phyloP scores from a whole-genome alignment of 1,139 yeast genomes.

The Yarrowia galli region DNA sequence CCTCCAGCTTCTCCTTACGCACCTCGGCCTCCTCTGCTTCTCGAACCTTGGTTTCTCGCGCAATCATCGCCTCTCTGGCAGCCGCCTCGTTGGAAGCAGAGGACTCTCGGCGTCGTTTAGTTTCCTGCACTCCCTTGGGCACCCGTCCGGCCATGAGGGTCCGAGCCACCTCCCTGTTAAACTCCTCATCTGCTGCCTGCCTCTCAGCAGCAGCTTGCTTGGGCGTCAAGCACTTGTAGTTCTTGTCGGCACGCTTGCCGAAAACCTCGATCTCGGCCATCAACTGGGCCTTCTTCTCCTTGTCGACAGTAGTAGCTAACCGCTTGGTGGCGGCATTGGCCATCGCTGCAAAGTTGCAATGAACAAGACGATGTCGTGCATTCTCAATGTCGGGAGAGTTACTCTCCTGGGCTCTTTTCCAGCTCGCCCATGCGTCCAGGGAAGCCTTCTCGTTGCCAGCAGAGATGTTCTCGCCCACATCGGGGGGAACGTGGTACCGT shows the following conservation, averaged over 20 bases:
- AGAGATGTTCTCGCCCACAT: not conserved
- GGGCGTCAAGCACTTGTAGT: conserved; percentile 9
- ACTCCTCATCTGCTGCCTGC: conserved; percentile 6
- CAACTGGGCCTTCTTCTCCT: not conserved
- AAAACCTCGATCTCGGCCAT: not conserved
- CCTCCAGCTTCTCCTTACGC: conserved; percentile 1
- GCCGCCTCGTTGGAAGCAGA: not conserved
- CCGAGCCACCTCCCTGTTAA: not conserved
- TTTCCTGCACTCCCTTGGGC: not conserved
- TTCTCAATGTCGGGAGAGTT: conserved; percentile 1
- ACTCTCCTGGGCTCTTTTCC: not conserved
- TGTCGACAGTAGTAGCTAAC: not conserved
- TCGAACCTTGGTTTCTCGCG: not conserved
- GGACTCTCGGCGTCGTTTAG: not conserved
- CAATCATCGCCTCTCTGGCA: not conserved
- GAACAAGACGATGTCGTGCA: not conserved
- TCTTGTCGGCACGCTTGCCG: not conserved
- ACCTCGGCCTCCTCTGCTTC: not conserved
- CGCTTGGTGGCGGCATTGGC: not conserved
- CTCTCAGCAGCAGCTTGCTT: not conserved
- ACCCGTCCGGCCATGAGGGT: conserved; percentile 2
- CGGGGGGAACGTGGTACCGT: not conserved
- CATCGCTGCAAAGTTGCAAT: not conserved
- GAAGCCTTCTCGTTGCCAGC: not conserved
- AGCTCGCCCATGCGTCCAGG: not conserved